Evolutionary conservation across 352 stramenopile genomes (phyloP), one percentile per base, ranked within the genome.

Genomic region (Globisporangium middletonii): DNA sequence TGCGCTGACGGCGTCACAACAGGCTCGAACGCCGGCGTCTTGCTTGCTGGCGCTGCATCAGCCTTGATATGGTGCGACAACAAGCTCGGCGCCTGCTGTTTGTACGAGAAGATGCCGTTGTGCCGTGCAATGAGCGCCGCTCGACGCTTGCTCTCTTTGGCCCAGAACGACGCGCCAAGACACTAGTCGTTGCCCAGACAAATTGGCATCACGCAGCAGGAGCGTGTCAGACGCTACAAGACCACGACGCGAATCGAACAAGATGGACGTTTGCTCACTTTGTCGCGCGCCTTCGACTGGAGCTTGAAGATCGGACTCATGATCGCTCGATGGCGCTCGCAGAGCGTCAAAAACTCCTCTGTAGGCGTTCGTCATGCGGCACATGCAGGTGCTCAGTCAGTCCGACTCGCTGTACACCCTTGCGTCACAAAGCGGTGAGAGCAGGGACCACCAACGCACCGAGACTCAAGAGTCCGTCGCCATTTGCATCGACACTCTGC

Each of bases 321-420:
- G 15, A 85, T 52, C 7, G 55, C 58, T 38, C 62, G 69, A 19
- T 85, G 69, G n/a, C 56, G 62, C 1, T 48, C 67, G 47, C 75
- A 83, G 33, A 83, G 57, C 8, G 42, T 26, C 3, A 69, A 56
- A 50, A 85, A 83, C 15, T 74, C 66, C 28, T 74, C 75, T 85
- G n/a, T 4, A 35, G 4, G 19, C 3, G 23, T 23, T 15, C 12
- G 27, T 23, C 3, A 42, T 13, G 19, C 8, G 15, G 30, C 1
- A 13, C 33, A 37, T 13, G 13, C 27, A 23, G 42, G 45, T 7
- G 12, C 5, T 3, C 2, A 3, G 26, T 52, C 47, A 33, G 27
- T 7, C 2, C 2, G 2, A 18, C 19, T 3, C 18, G 15, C 6
- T 26, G 33, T 38, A 8, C 1, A 35, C 7, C 30, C 3, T 35